Conservation (phyloP, 139 green algal genomes). For the Zygnema circumcarinatum region DNA sequence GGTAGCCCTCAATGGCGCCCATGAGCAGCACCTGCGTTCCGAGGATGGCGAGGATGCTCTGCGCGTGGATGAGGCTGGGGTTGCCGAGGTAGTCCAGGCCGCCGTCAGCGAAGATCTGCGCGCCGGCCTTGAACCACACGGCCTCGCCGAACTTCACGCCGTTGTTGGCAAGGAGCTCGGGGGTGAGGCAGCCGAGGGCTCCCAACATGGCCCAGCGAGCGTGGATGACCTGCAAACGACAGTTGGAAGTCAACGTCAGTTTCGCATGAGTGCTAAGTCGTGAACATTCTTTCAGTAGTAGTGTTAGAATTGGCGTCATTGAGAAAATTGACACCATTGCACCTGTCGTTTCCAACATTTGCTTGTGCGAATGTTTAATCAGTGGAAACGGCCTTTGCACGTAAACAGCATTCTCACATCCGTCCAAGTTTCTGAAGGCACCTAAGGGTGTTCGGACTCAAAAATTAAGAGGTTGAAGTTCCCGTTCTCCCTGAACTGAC, state of each 20-base stretch:
- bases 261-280: not conserved
- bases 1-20: conserved; percentile 89
- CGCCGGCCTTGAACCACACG: conserved; percentile 88
- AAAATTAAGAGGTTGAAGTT: too few species aligned
- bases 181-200: conserved; percentile 84
- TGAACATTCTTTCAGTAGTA: not conserved
- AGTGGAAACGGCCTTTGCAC: too few species aligned
- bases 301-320: too few species aligned
- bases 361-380: too few species aligned
- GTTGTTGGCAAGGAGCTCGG: conserved; percentile 74
- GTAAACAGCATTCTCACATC: too few species aligned
- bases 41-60: conserved; percentile 93
- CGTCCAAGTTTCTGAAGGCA: not conserved
- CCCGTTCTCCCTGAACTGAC: too few species aligned
- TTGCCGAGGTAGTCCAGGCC: conserved; percentile 83
- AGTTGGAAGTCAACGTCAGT: conserved; percentile 61
- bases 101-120: conserved; percentile 80
- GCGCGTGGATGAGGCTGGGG: conserved; percentile 89
- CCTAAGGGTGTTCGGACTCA: too few species aligned
- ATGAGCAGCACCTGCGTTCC: conserved; percentile 80
- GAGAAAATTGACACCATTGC: too few species aligned
- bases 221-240: conserved; percentile 79
- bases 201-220: conserved; percentile 91
- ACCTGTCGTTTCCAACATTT: too few species aligned
- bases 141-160: conserved; percentile 70